Percentiles rank a stretch among this genome's conserved stretches.
Conservation (phyloP, 495 filamentous ascomycete species). For the Tetracladium setigerum region DNA sequence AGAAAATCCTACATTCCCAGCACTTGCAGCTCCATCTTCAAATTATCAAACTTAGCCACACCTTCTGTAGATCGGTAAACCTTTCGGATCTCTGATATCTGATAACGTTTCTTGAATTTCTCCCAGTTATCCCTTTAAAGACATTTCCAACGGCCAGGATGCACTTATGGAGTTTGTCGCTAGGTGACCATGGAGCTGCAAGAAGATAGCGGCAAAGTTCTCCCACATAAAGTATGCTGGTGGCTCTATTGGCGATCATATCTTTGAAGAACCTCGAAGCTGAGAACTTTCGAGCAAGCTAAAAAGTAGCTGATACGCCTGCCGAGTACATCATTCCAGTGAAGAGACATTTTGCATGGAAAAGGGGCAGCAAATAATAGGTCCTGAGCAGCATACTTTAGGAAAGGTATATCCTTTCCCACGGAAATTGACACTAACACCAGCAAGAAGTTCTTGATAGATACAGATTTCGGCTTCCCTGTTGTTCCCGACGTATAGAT, state of each 20-base stretch:
- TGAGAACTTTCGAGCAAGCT: constrained; percentile 30
- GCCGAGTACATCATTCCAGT: constrained; percentile 31
- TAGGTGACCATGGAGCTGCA: constrained; percentile 5
- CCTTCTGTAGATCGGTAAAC: constrained; percentile 21
- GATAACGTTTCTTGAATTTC: constrained; percentile 16
- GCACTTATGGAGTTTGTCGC: constrained; percentile 18
- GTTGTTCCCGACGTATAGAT: constrained; percentile 23
- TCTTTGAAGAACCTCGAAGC: constrained; percentile 29
- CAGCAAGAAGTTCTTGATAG: constrained; percentile 15
- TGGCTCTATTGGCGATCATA: constrained; percentile 21
- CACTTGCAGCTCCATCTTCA: constrained; percentile 8
- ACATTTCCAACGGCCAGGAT: constrained; percentile 20
- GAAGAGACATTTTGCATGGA: constrained; percentile 21
- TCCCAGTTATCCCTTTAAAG: constrained; percentile 22
- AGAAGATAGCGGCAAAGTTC: constrained; percentile 28
- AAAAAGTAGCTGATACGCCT: constrained; percentile 35
- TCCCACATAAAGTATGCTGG: constrained; percentile 31
- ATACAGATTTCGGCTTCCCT: constrained; percentile 23
- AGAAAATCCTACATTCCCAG: constrained; percentile 21
- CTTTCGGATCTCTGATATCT: constrained; percentile 20
- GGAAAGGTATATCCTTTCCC: constrained; percentile 29
- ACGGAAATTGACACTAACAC: constrained; percentile 30
- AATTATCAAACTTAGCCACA: constrained; percentile 21
- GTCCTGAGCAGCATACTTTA: constrained; percentile 26
- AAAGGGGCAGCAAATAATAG: constrained; percentile 21